These are phyloP conservation scores for Fusarium sambucinum DNA, from an alignment of 2,329 filamentous ascomycete species.

Conservation along the genomic window DNA sequence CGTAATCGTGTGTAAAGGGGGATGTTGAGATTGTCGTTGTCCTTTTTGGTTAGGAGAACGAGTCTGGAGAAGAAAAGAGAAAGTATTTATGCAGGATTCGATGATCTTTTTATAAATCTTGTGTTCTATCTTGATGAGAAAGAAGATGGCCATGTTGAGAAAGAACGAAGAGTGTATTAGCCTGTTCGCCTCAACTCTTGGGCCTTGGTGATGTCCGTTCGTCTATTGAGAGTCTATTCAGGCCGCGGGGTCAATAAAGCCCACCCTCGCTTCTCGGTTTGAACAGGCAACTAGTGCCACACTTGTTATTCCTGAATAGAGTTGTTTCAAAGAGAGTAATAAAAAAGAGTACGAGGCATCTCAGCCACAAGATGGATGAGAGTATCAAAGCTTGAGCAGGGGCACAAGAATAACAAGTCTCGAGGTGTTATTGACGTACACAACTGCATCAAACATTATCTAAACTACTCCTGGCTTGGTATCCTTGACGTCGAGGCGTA, in stretches of 20 bases:
- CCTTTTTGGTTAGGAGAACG: slow-evolving; percentile 43
- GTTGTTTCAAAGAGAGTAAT: not conserved
- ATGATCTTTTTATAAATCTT: slow-evolving; percentile 39
- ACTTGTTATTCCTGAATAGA: slow-evolving; percentile 7
- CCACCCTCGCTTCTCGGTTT: slow-evolving; percentile 7
- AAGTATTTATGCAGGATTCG: slow-evolving; percentile 9
- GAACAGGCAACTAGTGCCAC: slow-evolving; percentile 11
- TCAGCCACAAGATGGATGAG: slow-evolving; percentile 4
- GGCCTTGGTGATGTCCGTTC: slow-evolving; percentile 11
- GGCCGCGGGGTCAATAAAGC: slow-evolving; percentile 39
- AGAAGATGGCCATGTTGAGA: slow-evolving; percentile 3
- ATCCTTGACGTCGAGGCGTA: not conserved
- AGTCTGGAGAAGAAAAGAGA: slow-evolving; percentile 41
- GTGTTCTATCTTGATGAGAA: slow-evolving; percentile 1
- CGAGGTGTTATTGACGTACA: slow-evolving; percentile 27
- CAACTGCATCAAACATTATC: not conserved
- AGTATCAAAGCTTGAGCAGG: slow-evolving; percentile 10
- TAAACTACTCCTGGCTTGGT: not conserved
- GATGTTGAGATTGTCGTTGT: slow-evolving; percentile 30
- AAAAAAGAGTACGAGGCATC: slow-evolving; percentile 3
- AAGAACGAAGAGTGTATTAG: not conserved
- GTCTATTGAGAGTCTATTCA: slow-evolving; percentile 32
- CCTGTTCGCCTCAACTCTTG: slow-evolving; percentile 8
- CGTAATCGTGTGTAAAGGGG: slow-evolving; percentile 34
- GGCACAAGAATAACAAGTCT: not conserved